Conservation (phyloP, 2,329 filamentous ascomycete genomes). For the Exophiala sp. region DNA sequence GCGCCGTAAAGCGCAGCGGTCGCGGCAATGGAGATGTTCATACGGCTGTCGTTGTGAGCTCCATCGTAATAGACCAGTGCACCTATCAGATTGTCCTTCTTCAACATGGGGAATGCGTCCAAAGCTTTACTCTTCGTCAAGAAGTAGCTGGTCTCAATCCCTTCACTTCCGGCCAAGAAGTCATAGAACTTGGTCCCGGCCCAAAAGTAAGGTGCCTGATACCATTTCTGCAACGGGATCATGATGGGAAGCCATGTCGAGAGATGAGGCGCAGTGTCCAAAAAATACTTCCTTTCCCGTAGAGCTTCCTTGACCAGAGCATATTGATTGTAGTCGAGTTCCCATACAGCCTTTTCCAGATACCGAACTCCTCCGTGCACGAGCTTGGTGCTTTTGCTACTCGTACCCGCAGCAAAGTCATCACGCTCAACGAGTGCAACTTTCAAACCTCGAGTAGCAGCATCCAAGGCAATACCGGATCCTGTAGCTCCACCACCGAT, state of each 20-base stretch:
- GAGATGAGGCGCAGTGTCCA: conserved; percentile 78
- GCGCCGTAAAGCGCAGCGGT: conserved; percentile 83
- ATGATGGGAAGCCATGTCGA: conserved; percentile 79
- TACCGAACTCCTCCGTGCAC: conserved; percentile 83
- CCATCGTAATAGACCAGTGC: conserved; percentile 90
- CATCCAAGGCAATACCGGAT: conserved; percentile 75
- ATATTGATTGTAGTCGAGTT: conserved; percentile 77
- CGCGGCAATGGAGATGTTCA: conserved; percentile 87
- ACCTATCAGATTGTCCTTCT: conserved; percentile 72
- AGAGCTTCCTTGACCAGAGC: conserved; percentile 76
- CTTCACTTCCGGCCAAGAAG: conserved; percentile 77
- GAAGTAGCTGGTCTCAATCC: conserved; percentile 86
- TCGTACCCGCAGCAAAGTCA: conserved; percentile 77
- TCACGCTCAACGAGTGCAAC: conserved; percentile 79
- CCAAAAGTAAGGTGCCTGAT: conserved; percentile 75
- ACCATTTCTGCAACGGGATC: conserved; percentile 78
- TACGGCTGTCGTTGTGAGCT: conserved; percentile 85
- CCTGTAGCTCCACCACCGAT: conserved; percentile 79
- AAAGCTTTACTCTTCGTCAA: conserved; percentile 80
- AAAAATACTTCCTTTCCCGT: conserved; percentile 76
- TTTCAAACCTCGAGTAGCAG: conserved; percentile 72
- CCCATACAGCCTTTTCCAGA: conserved; percentile 81
- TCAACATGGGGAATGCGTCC: conserved; percentile 85
- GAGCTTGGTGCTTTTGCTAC: conserved; percentile 82
- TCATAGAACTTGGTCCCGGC: conserved; percentile 76